These are phyloP conservation scores for Simmondsia chinensis DNA, from an alignment of 148 eudicot genomes.

Conservation along the genomic window DNA sequence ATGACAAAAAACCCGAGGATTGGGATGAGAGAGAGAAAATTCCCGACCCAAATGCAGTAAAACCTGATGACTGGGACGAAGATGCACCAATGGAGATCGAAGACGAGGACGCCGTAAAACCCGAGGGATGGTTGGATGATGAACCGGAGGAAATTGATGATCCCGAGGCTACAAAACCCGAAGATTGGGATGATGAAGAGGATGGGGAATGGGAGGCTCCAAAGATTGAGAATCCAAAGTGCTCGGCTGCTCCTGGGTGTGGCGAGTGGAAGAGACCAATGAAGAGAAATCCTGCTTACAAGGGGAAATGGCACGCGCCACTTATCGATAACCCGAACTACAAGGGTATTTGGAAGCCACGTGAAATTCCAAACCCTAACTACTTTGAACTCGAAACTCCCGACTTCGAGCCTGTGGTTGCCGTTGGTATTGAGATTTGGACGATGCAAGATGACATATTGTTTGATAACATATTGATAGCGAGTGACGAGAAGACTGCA, in stretches of 20 bases:
- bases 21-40: constrained; percentile 91
- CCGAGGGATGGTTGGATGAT: constrained; percentile 98
- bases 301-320: constrained; percentile 89
- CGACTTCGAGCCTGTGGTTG: constrained; percentile 84
- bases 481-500: constrained; percentile 65
- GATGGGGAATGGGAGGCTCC: constrained; percentile 99
- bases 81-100: constrained; percentile 92
- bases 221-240: constrained; percentile 79
- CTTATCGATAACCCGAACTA: constrained; percentile 79
- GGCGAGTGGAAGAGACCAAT: constrained; percentile 91
- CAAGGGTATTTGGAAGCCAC: constrained; percentile 96
- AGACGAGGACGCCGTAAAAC: constrained; percentile 87
- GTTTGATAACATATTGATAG: constrained; percentile 82
- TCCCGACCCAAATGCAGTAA: constrained; percentile 59
- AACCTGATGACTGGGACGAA: constrained; percentile 98
- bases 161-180: constrained; percentile 87
- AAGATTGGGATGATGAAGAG: constrained; percentile 98
- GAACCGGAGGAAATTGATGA: constrained; percentile 93
- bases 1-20: constrained; percentile 85
- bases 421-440: constrained; percentile 95
- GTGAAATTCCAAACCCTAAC: constrained; percentile 66
- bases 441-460: constrained; percentile 92
- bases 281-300: constrained; percentile 82
- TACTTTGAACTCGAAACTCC: constrained; percentile 82
- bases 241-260: constrained; percentile 86